phyloP scores from a whole-genome alignment of 345 rosid genomes.

The Dipteronia dyeriana region DNA sequence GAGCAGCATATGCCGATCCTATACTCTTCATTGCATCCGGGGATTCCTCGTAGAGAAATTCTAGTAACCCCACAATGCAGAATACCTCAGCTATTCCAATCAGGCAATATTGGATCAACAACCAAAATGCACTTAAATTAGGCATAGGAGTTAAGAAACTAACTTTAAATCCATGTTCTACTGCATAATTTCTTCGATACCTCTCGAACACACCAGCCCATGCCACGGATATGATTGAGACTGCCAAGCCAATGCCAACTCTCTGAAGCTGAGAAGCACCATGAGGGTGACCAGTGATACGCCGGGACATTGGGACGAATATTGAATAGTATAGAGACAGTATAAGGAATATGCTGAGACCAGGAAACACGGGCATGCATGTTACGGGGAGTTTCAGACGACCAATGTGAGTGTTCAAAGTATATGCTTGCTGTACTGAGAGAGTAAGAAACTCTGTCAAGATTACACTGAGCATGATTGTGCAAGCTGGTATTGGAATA shows the following conservation, averaged over 20 bases:
- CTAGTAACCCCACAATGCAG: slow-evolving; percentile 74
- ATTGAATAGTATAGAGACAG: slow-evolving; percentile 68
- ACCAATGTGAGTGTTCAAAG: slow-evolving; percentile 73
- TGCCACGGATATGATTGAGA: slow-evolving; percentile 65
- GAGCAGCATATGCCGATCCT: slow-evolving; percentile 91
- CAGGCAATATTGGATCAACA: slow-evolving; percentile 80
- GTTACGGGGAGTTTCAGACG: slow-evolving; percentile 80
- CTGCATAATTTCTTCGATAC: slow-evolving; percentile 70
- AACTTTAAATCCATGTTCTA: slow-evolving; percentile 54
- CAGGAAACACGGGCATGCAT: slow-evolving; percentile 92
- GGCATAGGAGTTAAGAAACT: slow-evolving; percentile 66
- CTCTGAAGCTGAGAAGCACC: slow-evolving; percentile 97
- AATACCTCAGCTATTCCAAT: slow-evolving; percentile 91
- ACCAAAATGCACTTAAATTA: slow-evolving; percentile 75
- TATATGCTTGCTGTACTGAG: slow-evolving; percentile 86
- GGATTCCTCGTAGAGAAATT: slow-evolving; percentile 88
- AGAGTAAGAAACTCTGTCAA: slow-evolving; percentile 84
- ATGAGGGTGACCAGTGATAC: slow-evolving; percentile 79
- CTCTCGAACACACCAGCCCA: slow-evolving; percentile 82
- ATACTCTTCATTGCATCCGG: slow-evolving; percentile 97
- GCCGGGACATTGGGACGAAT: slow-evolving; percentile 72
- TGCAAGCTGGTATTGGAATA: slow-evolving; percentile 78
- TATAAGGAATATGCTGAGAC: slow-evolving; percentile 79
- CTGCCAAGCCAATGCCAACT: slow-evolving; percentile 75
- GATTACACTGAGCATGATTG: slow-evolving; percentile 61